Percentiles rank a stretch among this genome's conserved stretches.
phyloP scores from a whole-genome alignment of 805 yeast species.

The Metschnikowia baotianmanensis region DNA sequence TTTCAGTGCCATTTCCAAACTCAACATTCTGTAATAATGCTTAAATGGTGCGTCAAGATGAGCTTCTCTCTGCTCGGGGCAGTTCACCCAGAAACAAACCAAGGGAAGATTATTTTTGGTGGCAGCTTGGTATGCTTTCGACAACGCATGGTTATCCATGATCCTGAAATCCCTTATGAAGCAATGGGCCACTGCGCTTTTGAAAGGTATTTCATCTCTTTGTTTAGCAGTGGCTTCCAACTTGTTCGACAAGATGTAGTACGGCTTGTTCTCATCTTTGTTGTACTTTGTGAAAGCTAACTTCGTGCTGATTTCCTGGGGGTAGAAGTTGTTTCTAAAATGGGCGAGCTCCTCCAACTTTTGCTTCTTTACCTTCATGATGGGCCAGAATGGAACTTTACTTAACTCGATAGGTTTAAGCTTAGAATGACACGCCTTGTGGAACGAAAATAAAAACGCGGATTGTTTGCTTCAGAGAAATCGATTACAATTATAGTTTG shows the following conservation, averaged over 20 bases:
- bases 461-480: too few species aligned
- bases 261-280: slow-evolving; percentile 32
- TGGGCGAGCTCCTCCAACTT: slow-evolving; percentile 16
- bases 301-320: slow-evolving; percentile 14
- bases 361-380: slow-evolving; percentile 17
- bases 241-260: slow-evolving; percentile 18
- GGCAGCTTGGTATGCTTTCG: slow-evolving; percentile 33
- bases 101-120: slow-evolving; percentile 29
- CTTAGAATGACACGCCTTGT: too few species aligned
- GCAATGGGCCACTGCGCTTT: slow-evolving; percentile 42
- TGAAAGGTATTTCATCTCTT: slow-evolving; percentile 12
- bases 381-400: neutral
- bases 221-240: slow-evolving; percentile 12
- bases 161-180: slow-evolving; percentile 47
- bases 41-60: slow-evolving; percentile 47
- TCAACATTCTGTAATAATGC: slow-evolving; percentile 35
- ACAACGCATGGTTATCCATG: slow-evolving; percentile 43
- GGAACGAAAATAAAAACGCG: too few species aligned
- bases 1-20: slow-evolving; percentile 29
- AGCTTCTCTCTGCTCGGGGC: slow-evolving; percentile 38
- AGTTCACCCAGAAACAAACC: slow-evolving; percentile 41
- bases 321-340: slow-evolving; percentile 15
- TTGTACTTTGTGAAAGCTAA: slow-evolving; percentile 23
- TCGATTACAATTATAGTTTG: too few species aligned
- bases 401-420: too few species aligned